phyloP scores from a whole-genome alignment of 2,329 filamentous ascomycete genomes.

The Venturia nashicola region DNA sequence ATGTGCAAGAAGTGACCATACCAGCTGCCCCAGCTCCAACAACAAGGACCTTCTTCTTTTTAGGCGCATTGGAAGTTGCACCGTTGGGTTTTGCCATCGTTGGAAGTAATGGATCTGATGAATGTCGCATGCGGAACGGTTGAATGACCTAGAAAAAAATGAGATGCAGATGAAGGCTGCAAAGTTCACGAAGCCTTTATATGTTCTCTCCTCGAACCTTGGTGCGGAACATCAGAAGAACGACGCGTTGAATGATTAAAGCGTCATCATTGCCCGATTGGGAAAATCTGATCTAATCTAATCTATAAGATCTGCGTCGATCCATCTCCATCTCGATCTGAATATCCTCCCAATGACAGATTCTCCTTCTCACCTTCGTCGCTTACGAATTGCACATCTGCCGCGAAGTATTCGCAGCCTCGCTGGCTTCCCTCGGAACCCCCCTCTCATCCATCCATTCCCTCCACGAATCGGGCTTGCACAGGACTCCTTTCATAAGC shows the following conservation, averaged over 20 bases:
- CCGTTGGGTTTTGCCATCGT: slow-evolving; percentile 8
- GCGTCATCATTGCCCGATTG: slow-evolving; percentile 1
- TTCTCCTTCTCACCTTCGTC: too few relatives aligned
- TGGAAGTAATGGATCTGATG: slow-evolving; percentile 3
- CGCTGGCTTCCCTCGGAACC: too few relatives aligned
- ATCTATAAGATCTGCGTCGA: background rate
- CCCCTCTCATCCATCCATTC: too few relatives aligned
- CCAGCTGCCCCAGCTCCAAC: slow-evolving; percentile 29
- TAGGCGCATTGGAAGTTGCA: background rate
- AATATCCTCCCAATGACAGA: too few relatives aligned
- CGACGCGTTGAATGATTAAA: background rate
- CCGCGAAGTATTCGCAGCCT: too few relatives aligned
- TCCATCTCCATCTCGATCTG: too few relatives aligned
- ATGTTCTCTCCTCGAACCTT: background rate
- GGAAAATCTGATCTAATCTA: background rate
- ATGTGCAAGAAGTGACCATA: slow-evolving; percentile 13
- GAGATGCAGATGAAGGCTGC: background rate
- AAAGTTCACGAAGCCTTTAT: background rate
- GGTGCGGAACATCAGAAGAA: background rate
- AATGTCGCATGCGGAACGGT: background rate
- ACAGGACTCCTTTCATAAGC: too few relatives aligned
- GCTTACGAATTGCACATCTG: too few relatives aligned
- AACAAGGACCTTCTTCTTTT: slow-evolving; percentile 23
- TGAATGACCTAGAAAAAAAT: background rate
- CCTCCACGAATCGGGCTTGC: too few relatives aligned